Conservation (phyloP, 192 early-diverging fungal genomes). For the Dimargaris cristalligena region DNA sequence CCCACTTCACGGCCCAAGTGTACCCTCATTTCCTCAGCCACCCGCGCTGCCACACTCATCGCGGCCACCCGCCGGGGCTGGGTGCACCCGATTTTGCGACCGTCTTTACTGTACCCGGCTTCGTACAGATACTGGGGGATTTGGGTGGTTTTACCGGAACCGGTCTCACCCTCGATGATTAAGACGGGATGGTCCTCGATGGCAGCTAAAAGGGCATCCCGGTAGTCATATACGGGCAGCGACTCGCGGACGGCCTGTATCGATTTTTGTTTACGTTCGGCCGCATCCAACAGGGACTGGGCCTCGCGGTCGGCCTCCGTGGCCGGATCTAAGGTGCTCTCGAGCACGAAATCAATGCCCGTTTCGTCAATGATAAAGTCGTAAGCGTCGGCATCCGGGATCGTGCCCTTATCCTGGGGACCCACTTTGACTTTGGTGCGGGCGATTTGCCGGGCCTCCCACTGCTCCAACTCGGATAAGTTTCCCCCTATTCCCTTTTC, state of each 20-base stretch:
- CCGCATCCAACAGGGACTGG: conserved; percentile 34
- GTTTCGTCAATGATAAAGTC: conserved; percentile 92
- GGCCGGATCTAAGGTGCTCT: conserved; percentile 41
- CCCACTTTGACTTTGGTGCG: conserved; percentile 29
- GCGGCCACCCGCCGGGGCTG: conserved; percentile 96
- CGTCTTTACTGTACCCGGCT: conserved; percentile 78
- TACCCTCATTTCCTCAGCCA: conserved; percentile 92
- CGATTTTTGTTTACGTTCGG: conserved; percentile 44
- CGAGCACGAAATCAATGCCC: conserved; percentile 79
- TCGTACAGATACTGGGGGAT: conserved; percentile 93
- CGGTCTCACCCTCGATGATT: conserved; percentile 95
- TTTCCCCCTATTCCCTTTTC: too few relatives aligned
- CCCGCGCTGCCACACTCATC: conserved; percentile 93
- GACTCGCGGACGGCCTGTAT: conserved; percentile 40
- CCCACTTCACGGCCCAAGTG: conserved; percentile 87
- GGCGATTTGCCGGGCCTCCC: conserved; percentile 75
- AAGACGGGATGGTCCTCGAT: conserved; percentile 72
- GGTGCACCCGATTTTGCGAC: conserved; percentile 86
- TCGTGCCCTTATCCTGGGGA: conserved; percentile 30
- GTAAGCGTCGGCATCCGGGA: conserved; percentile 47
- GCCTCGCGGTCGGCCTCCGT: conserved; percentile 35
- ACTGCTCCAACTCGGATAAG: conserved; percentile 85
- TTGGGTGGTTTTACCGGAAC: conserved; percentile 98
- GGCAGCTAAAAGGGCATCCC: conserved; percentile 66
- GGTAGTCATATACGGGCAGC: conserved; percentile 78